Evolutionary conservation across 768 basidiomycete genomes (phyloP).

Genomic region (Lactarius trivialis): DNA sequence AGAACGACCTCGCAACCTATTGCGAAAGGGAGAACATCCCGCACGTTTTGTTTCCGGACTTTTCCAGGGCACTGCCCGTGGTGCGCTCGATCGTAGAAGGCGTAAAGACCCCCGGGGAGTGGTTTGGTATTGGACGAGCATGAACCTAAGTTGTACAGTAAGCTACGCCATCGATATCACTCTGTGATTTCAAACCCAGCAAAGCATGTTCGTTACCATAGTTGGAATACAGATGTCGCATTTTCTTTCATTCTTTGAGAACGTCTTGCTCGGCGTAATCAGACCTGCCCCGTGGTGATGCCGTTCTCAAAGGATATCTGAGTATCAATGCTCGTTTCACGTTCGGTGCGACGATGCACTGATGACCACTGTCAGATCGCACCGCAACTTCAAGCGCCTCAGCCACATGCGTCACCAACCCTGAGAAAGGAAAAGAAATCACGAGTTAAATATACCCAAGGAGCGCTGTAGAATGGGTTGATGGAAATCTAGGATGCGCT

Average conservation of each 20-base stretch:
- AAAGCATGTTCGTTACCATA: background rate
- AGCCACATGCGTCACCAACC: conserved; percentile 16
- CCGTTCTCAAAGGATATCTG: background rate
- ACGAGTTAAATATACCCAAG: background rate
- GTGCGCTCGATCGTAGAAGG: conserved; percentile 70
- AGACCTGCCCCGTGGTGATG: background rate
- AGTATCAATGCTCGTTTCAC: background rate
- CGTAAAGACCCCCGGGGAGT: conserved; percentile 49
- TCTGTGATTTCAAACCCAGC: background rate
- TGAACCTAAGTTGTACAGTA: background rate
- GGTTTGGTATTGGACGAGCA: conserved; percentile 29
- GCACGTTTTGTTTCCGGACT: conserved; percentile 74
- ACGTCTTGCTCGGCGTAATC: background rate
- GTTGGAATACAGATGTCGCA: background rate
- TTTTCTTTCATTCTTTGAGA: background rate
- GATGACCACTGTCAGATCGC: background rate
- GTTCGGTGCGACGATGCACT: background rate
- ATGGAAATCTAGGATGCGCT: background rate
- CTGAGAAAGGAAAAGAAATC: background rate
- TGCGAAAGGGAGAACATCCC: conserved; percentile 73
- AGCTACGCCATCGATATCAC: background rate
- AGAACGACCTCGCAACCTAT: conserved; percentile 82
- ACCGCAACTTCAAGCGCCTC: background rate
- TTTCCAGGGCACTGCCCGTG: conserved; percentile 51
- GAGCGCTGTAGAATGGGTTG: background rate